A percentile compares a stretch with the other conserved stretches of the same genome.
Conservation (phyloP, 441 rosid species). For the Mallotus japonicus region DNA sequence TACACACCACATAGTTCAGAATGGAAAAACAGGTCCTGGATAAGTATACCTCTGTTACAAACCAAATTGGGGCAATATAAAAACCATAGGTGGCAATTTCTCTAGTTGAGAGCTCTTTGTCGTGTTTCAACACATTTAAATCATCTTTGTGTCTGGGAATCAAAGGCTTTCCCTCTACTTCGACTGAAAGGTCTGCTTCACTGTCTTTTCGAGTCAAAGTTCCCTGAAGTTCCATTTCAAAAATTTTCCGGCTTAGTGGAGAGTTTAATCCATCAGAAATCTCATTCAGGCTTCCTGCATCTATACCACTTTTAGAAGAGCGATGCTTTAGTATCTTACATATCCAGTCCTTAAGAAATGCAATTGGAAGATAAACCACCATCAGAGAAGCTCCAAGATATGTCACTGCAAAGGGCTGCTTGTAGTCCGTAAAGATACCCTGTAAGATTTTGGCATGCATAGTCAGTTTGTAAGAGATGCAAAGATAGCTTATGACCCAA, state of each 20-base stretch:
- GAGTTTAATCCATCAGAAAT: constrained; percentile 50
- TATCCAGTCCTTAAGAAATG: constrained; percentile 84
- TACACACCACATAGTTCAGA: background rate
- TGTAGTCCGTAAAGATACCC: constrained; percentile 83
- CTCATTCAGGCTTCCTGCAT: constrained; percentile 38
- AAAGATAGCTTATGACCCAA: background rate
- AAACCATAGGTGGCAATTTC: constrained; percentile 79
- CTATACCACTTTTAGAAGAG: constrained; percentile 51
- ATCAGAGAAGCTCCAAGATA: constrained; percentile 96
- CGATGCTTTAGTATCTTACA: constrained; percentile 45
- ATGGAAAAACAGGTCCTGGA: constrained; percentile 1
- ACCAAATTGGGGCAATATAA: constrained; percentile 97
- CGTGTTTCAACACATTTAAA: constrained; percentile 39
- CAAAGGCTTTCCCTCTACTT: constrained; percentile 61
- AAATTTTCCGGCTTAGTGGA: constrained; percentile 53
- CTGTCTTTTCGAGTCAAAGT: constrained; percentile 69
- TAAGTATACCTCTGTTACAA: constrained; percentile 79
- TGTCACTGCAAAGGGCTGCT: constrained; percentile 98
- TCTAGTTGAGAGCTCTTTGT: constrained; percentile 54
- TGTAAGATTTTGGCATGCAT: constrained; percentile 32
- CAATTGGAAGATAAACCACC: constrained; percentile 94
- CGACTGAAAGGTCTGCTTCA: constrained; percentile 50
- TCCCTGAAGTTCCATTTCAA: constrained; percentile 80
- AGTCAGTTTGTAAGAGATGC: constrained; percentile 14
- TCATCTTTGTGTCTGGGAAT: constrained; percentile 62